Evolutionary conservation across 257 asterid genomes (phyloP).

Genomic region (Jacaranda copaia): DNA sequence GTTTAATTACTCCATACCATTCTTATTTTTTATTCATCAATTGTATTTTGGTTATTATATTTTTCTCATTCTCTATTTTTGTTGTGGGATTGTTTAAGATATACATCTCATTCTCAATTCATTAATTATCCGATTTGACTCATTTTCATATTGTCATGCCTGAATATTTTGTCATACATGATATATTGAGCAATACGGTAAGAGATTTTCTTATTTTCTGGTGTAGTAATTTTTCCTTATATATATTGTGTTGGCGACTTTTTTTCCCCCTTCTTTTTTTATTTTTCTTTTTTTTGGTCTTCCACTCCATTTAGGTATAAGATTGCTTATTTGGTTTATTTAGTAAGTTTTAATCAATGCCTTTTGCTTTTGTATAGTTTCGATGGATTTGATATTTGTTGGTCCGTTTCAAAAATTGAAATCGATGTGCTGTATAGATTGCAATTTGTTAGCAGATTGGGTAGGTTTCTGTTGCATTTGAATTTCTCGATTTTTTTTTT

Average conservation of each 20-base stretch:
- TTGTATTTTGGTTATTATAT: too few species aligned
- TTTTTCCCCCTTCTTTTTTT: not conserved
- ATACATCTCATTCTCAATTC: too few species aligned
- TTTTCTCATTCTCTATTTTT: too few species aligned
- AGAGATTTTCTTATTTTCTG: not conserved
- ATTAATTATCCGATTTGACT: too few species aligned
- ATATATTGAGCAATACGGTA: not conserved
- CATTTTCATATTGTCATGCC: too few species aligned
- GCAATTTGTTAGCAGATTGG: not conserved
- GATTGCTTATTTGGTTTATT: not conserved
- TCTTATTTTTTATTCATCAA: too few species aligned
- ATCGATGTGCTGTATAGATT: not conserved
- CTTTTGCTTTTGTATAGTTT: not conserved
- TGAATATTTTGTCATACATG: not conserved
- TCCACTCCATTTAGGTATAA: not conserved
- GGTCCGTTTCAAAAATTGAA: not conserved
- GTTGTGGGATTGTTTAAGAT: too few species aligned
- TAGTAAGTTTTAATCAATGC: not conserved
- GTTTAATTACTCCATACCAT: too few species aligned
- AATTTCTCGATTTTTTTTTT: conserved; percentile 2
- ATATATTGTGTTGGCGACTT: not conserved
- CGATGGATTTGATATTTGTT: conserved; percentile 14
- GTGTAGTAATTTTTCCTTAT: not conserved
- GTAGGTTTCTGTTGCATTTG: conserved; percentile 16
- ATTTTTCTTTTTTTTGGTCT: not conserved